Percentiles rank a stretch among this genome's conserved stretches.
Conservation (phyloP, 208 protist genomes). For the Tritrichomonas musculus region DNA sequence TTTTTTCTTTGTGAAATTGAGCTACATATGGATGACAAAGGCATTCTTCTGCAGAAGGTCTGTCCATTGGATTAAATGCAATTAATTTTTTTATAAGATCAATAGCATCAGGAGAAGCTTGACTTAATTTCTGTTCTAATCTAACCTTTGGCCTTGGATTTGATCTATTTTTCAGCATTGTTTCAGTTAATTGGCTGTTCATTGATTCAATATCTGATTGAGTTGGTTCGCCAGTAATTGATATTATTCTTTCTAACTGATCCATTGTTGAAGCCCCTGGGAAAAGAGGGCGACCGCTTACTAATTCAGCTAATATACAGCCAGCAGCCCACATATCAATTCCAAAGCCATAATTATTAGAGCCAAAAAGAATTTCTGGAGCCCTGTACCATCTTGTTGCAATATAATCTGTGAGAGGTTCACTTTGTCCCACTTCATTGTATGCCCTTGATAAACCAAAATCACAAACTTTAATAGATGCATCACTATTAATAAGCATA, state of each 20-base stretch:
- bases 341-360: background rate
- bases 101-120: background rate
- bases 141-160: background rate
- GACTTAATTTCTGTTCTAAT: background rate
- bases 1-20: background rate
- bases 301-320: slow-evolving; percentile 47
- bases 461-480: slow-evolving; percentile 87
- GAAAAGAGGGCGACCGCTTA: slow-evolving; percentile 43
- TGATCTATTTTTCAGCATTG: background rate
- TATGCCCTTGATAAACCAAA: slow-evolving; percentile 73
- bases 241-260: slow-evolving; percentile 35
- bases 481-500: slow-evolving; percentile 82
- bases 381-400: slow-evolving; percentile 47
- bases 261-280: slow-evolving; percentile 40
- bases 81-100: slow-evolving; percentile 10
- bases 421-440: background rate
- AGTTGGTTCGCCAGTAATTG: background rate
- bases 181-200: background rate
- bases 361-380: slow-evolving; percentile 32
- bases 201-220: background rate
- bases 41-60: background rate
- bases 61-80: background rate
- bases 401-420: slow-evolving; percentile 50
- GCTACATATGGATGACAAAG: slow-evolving; percentile 9
- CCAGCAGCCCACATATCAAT: slow-evolving; percentile 47